Evolutionary conservation across 2,329 filamentous ascomycete genomes (phyloP).

Genomic region (Stachybotrys chlorohalonatus): DNA sequence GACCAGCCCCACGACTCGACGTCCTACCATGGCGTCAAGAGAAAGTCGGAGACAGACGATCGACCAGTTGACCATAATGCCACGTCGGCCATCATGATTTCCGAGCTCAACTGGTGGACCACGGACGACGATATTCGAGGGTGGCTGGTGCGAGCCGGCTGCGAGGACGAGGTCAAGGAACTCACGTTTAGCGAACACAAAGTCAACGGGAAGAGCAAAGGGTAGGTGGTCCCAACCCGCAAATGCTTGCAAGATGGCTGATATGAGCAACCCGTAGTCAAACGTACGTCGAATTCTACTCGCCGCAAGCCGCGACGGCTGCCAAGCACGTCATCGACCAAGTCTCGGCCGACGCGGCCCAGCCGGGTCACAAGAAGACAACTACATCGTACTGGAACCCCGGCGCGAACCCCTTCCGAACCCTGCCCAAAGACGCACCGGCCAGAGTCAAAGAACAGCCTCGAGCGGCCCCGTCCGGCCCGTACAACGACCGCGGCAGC

Average conservation of each 20-base stretch:
- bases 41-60: constrained; percentile 51
- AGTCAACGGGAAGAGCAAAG: constrained; percentile 97
- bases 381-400: constrained; percentile 68
- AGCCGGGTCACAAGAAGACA: constrained; percentile 58
- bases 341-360: constrained; percentile 40
- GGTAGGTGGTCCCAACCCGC: constrained; percentile 45
- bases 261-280: constrained; percentile 31
- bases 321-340: constrained; percentile 74
- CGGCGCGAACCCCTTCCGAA: constrained; percentile 79
- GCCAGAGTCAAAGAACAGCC: constrained; percentile 49
- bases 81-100: constrained; percentile 69
- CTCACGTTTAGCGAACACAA: constrained; percentile 98
- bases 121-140: constrained; percentile 91
- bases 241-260: not conserved
- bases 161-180: constrained; percentile 79
- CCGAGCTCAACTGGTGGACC: constrained; percentile 93
- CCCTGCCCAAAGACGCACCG: constrained; percentile 79
- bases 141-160: constrained; percentile 71
- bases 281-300: constrained; percentile 78
- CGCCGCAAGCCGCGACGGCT: constrained; percentile 76
- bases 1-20: constrained; percentile 31
- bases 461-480: constrained; percentile 40
- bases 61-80: constrained; percentile 49
- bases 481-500: constrained; percentile 40
- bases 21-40: constrained; percentile 44